Percentiles rank a stretch among this genome's conserved stretches.
Conservation (phyloP, 108 stramenopile species). For the Cylindrotheca fusiformis region DNA sequence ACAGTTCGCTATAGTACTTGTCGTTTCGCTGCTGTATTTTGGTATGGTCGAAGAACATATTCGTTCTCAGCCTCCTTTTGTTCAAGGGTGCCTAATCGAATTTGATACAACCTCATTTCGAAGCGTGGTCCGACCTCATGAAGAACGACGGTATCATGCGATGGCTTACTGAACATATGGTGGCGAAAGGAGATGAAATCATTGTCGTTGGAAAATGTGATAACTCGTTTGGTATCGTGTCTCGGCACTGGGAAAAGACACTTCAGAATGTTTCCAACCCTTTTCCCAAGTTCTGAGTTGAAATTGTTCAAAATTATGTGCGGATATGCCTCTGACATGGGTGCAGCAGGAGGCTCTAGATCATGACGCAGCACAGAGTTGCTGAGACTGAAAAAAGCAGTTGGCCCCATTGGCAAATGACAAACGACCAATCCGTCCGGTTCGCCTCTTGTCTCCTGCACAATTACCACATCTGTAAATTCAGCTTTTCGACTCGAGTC, state of each 20-base stretch:
- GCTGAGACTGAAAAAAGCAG: constrained; percentile 92
- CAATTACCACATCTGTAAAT: constrained; percentile 96
- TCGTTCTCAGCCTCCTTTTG: constrained; percentile 97
- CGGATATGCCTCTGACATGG: constrained; percentile 95
- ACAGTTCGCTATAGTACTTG: constrained; percentile 57
- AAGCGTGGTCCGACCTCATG: constrained; percentile 98
- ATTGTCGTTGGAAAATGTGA: constrained; percentile 93
- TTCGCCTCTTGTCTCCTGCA: constrained; percentile 98
- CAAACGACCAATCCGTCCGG: constrained; percentile 97
- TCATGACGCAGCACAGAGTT: constrained; percentile 95
- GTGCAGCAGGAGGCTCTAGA: constrained; percentile 90
- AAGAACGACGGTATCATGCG: constrained; percentile 81
- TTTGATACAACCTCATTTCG: constrained; percentile 96
- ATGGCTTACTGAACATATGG: constrained; percentile 91
- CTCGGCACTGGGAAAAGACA: constrained; percentile 96
- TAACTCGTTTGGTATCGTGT: constrained; percentile 83
- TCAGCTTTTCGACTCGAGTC: constrained; percentile 86
- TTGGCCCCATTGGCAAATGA: constrained; percentile 98
- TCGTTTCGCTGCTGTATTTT: constrained; percentile 94
- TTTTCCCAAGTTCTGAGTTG: constrained; percentile 75
- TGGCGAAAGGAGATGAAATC: constrained; percentile 98
- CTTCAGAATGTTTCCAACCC: constrained; percentile 92
- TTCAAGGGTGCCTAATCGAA: constrained; percentile 92
- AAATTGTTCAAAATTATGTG: constrained; percentile 93
- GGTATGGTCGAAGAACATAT: constrained; percentile 96